Percentiles rank a stretch among this genome's conserved stretches.
Evolutionary conservation across 352 stramenopile genomes (phyloP).

Genomic region (Globisporangium okanoganense): DNA sequence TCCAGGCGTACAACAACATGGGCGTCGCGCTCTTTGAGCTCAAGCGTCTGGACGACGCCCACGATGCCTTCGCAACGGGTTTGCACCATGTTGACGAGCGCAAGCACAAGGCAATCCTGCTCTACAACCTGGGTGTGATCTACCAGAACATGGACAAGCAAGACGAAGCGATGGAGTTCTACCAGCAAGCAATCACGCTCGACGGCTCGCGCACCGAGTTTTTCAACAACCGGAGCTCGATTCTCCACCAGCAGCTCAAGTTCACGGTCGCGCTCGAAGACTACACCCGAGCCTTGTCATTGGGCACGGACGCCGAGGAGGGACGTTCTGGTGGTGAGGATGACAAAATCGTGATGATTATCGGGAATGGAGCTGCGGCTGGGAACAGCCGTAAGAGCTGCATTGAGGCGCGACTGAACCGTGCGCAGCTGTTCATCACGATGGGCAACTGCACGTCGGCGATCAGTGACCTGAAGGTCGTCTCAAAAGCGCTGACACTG

Average conservation of each 20-base stretch:
- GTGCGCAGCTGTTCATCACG: conserved; percentile 48
- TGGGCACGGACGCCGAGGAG: neutral
- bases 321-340: neutral
- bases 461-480: conserved; percentile 31
- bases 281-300: conserved; percentile 39
- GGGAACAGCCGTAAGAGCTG: conserved; percentile 11
- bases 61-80: conserved; percentile 33
- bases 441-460: conserved; percentile 43
- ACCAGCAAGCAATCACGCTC: conserved; percentile 44
- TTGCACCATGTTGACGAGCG: conserved; percentile 24
- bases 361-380: neutral
- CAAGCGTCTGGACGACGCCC: conserved; percentile 42
- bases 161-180: conserved; percentile 46
- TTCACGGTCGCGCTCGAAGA: conserved; percentile 48
- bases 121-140: conserved; percentile 46
- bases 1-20: conserved; percentile 44
- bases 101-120: conserved; percentile 29
- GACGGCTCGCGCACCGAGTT: conserved; percentile 38
- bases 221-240: conserved; percentile 55
- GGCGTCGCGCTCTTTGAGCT: conserved; percentile 40
- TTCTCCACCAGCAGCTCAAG: conserved; percentile 49
- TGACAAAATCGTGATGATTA: neutral
- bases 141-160: conserved; percentile 34
- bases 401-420: conserved; percentile 44
- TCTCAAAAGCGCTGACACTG: conserved; percentile 1